These are phyloP conservation scores for Mucor velutinosus DNA, from an alignment of 371 early-diverging fungal genomes.

Conservation along the genomic window DNA sequence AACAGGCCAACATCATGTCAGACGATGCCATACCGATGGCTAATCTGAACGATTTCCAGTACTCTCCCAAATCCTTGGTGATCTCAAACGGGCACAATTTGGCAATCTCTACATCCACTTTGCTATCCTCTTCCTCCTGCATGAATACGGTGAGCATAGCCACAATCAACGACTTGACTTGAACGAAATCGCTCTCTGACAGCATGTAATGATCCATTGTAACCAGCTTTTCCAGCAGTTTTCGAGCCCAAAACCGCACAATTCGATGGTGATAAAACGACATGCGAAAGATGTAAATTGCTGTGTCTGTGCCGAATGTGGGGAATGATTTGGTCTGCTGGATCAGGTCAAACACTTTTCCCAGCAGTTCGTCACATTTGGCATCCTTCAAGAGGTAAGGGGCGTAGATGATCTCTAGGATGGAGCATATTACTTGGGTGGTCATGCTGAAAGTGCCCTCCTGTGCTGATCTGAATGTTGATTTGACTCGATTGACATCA, in stretches of 20 bases:
- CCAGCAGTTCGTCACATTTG: constrained; percentile 26
- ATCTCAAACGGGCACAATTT: constrained; percentile 6
- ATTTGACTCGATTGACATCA: constrained; percentile 28
- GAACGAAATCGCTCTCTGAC: constrained; percentile 6
- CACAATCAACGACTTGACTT: constrained; percentile 8
- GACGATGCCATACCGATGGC: constrained; percentile 14
- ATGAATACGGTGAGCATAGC: constrained; percentile 10
- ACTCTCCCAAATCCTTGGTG: constrained; percentile 26
- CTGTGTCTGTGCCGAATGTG: constrained; percentile 19
- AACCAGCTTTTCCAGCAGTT: constrained; percentile 36
- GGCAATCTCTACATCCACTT: neutral
- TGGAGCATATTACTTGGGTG: constrained; percentile 26
- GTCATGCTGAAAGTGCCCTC: constrained; percentile 9
- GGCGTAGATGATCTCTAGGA: constrained; percentile 30
- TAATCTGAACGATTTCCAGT: constrained; percentile 39
- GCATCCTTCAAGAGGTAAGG: constrained; percentile 16
- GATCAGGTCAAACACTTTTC: constrained; percentile 31
- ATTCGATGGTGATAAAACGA: constrained; percentile 38
- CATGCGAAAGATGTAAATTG: constrained; percentile 22
- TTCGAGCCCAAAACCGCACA: constrained; percentile 45
- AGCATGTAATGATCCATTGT: constrained; percentile 16
- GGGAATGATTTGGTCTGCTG: constrained; percentile 34
- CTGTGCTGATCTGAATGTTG: constrained; percentile 9
- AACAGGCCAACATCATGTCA: constrained; percentile 17
- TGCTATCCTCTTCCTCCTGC: constrained; percentile 4